Evolutionary conservation across 2,329 filamentous ascomycete genomes (phyloP).

Genomic region (Hirsutella rhossiliensis): DNA sequence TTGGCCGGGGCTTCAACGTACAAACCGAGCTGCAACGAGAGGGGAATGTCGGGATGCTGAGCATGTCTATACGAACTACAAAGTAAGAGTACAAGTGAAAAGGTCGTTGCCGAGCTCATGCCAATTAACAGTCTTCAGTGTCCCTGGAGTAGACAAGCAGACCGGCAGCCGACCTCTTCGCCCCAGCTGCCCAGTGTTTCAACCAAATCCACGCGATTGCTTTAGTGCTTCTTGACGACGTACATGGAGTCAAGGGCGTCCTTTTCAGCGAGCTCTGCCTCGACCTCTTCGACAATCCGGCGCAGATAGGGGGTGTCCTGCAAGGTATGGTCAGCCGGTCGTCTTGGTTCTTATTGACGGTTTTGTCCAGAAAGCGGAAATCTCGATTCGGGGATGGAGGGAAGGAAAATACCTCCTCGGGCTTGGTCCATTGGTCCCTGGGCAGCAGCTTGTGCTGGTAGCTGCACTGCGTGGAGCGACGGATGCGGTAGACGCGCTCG

Average conservation of each 20-base stretch:
- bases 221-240: constrained; percentile 38
- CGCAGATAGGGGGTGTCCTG: constrained; percentile 43
- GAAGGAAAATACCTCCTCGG: constrained; percentile 29
- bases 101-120: too few relatives aligned
- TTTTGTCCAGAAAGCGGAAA: too few relatives aligned
- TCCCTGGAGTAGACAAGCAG: background rate
- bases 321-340: background rate
- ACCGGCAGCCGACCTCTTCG: background rate
- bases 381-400: background rate
- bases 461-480: constrained; percentile 77
- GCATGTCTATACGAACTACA: too few relatives aligned
- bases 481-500: constrained; percentile 94
- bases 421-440: constrained; percentile 48
- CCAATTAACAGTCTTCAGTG: too few relatives aligned
- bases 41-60: too few relatives aligned
- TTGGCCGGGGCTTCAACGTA: too few relatives aligned
- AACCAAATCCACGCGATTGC: background rate
- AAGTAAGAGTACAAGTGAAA: too few relatives aligned
- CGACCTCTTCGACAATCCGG: constrained; percentile 39
- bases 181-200: background rate
- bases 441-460: constrained; percentile 53
- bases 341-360: background rate
- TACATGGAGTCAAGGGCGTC: constrained; percentile 37
- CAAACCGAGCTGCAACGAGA: too few relatives aligned
- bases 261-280: constrained; percentile 38